Evolutionary conservation across 2,329 filamentous ascomycete genomes (phyloP).

Genomic region (Fusarium papillatum): DNA sequence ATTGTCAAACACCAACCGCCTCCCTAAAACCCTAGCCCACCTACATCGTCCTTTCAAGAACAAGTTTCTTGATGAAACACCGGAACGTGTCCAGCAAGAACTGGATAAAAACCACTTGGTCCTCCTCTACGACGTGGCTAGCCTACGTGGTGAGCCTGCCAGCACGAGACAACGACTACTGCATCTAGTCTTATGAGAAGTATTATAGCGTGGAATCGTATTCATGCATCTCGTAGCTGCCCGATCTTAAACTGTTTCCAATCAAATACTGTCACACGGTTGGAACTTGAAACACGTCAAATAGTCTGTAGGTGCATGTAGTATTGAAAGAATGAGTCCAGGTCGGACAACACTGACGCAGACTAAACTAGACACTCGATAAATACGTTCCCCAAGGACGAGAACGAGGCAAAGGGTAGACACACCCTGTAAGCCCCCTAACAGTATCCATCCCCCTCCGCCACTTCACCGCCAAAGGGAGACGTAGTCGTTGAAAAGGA

Average conservation of each 20-base stretch:
- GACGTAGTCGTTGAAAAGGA: constrained; percentile 3
- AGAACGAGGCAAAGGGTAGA: constrained; percentile 6
- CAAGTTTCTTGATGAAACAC: constrained; percentile 31
- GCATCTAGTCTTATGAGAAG: neutral
- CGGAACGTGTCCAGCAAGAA: constrained; percentile 34
- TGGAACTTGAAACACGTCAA: neutral
- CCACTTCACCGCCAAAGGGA: constrained; percentile 1
- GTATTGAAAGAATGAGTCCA: constrained; percentile 10
- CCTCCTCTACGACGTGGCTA: constrained; percentile 9
- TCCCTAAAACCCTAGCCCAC: constrained; percentile 22
- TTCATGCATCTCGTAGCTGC: neutral
- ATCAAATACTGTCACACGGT: neutral
- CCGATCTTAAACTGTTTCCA: neutral
- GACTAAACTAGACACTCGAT: constrained; percentile 7
- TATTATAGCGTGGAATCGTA: neutral
- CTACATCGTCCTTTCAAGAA: neutral
- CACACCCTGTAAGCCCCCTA: constrained; percentile 10
- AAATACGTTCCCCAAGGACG: constrained; percentile 11
- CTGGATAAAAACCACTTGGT: constrained; percentile 16
- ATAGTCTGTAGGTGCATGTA: neutral
- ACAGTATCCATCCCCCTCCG: constrained; percentile 2
- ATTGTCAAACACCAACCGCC: constrained; percentile 18
- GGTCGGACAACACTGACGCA: neutral
- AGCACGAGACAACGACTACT: constrained; percentile 11
- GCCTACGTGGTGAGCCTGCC: constrained; percentile 32